Evolutionary conservation across 2,329 filamentous ascomycete genomes (phyloP), one percentile per base, ranked within the genome.

Genomic region (Colletotrichum sp.): DNA sequence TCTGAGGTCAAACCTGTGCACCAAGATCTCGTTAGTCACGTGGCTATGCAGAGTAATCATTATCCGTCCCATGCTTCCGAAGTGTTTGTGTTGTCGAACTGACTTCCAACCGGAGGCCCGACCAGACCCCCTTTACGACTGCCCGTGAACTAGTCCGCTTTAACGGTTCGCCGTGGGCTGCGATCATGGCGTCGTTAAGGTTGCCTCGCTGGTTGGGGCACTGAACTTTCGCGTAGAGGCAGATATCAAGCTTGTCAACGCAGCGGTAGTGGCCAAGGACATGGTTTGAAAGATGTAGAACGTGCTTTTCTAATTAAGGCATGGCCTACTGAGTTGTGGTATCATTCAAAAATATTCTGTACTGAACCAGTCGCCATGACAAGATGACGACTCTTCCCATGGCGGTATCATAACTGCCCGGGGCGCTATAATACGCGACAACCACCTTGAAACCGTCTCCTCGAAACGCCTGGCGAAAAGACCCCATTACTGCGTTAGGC

Each of bases 271-370:
- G 62, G 52, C 32, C 36, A 74, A 55, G 71, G 59, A 30, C 34
- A 49, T 30, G 34, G 21, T 49, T 34, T 30, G 24, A 49, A 13
- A 55, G 36, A 21, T 55, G 44, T 34, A 21, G 68, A 67, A 63
- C 30, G 68, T 71, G 72, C 63, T 67, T 63, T 72, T 44, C 68
- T 44, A 28, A 36, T 76, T 39, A 72, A 68, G 39, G 55, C 73
- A 76, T 68, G 59, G 52, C 57, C 59, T 59, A 26, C 63, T 62
- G 36, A 55, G 36, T 18, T 73, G 69, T 76, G 73, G 69, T 73
- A 76, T 76, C 70, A 76, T 73, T 73, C 44, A 57, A 64, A 44
- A 44, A 68, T 73, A 73, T 34, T 72, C 69, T 73, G 73, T 68
- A 76, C 73, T 68, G 57, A 73, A 76, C 49, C 57, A 73, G 70